Conservation (phyloP, 202 grass and related monocot species). For the Setaria viridis region DNA sequence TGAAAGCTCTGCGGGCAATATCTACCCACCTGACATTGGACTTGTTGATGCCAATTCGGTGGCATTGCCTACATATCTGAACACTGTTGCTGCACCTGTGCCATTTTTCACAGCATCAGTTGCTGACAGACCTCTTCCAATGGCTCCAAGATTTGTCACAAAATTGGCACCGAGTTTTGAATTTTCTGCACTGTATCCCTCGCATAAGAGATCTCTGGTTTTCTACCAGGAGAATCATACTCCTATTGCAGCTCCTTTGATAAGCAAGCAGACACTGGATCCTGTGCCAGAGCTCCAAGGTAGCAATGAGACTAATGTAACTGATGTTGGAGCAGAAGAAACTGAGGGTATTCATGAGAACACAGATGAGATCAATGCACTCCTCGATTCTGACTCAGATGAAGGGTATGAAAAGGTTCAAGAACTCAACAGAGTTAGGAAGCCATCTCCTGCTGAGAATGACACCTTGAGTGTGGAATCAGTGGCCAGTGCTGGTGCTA, state of each 20-base stretch:
- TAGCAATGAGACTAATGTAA: slow-evolving; percentile 71
- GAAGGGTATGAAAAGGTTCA: slow-evolving; percentile 54
- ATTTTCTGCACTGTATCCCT: slow-evolving; percentile 2
- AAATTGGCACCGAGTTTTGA: slow-evolving; percentile 26
- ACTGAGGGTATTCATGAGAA: slow-evolving; percentile 81
- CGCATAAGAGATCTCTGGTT: slow-evolving; percentile 47
- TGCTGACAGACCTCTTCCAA: slow-evolving; percentile 33
- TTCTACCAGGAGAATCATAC: slow-evolving; percentile 50
- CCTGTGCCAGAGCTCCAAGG: slow-evolving; percentile 67
- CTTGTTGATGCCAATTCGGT: slow-evolving; percentile 39
- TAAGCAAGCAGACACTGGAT: slow-evolving; percentile 36
- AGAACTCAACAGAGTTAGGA: slow-evolving; percentile 49
- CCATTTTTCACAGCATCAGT: slow-evolving; percentile 40
- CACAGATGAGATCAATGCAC: slow-evolving; percentile 80
- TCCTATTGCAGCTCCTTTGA: slow-evolving; percentile 25
- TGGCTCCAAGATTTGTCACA: slow-evolving; percentile 34
- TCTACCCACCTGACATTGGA: slow-evolving; percentile 40
- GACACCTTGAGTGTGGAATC: slow-evolving; percentile 54
- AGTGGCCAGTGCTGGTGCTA: slow-evolving; percentile 60
- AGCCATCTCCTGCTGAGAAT: slow-evolving; percentile 52
- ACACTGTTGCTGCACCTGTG: slow-evolving; percentile 43
- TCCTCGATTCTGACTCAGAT: slow-evolving; percentile 84
- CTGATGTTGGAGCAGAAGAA: slow-evolving; percentile 52
- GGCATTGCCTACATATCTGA: slow-evolving; percentile 49
- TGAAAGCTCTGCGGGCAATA: slow-evolving; percentile 37